Base-by-base conservation (phyloP, 169 alveolate species). In the Cryptosporidium felis region DNA sequence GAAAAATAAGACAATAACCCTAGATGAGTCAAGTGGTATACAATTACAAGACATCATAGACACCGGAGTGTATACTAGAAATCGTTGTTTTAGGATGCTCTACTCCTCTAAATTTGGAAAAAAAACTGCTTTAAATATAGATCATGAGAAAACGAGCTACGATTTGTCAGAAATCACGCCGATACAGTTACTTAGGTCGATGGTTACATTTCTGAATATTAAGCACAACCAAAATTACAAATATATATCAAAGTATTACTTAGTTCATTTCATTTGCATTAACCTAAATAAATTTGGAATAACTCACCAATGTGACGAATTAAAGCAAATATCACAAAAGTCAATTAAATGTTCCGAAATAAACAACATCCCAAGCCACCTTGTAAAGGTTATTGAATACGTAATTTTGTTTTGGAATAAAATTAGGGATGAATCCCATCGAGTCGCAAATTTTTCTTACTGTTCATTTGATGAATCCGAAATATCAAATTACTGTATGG, bases 1-100 rank as follows among this genome's bases (percentile, higher is more conserved):
- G 18, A 38, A 51, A 1, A 18, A 42, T 38, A 74, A 53, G 3
- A 10, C 8, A 40, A 23, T 53, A 23, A 1, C 6, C 18, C 32
- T 49, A 14, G 38, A 5, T 32, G 32, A 21, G 9, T 34, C 14
- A 12, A 65, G 38, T 14, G 36, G n/a, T 23, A 40, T 56, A 4
- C 23, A 51, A 5, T 40, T 74, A 10, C 74, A 74, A 12, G 41
- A 59, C 23, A 79, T 85, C n/a, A 60, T 85, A 30, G 91, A 85
- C 45, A 56, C 42, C 9, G 65, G 89, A 18, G 91, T 85, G 3
- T 85, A 85, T 26, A 79, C 82, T 6, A 65, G 82, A 40, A 85
- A 85, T 62, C 80, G 91, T 6, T 85, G 91, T 51, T 79, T 85
- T n/a, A 80, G 91, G 40, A 59, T 80, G 42, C 60, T 85, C 14